Evolutionary conservation across 805 yeast genomes (phyloP).

Genomic region (Candida pseudoglaebosa): DNA sequence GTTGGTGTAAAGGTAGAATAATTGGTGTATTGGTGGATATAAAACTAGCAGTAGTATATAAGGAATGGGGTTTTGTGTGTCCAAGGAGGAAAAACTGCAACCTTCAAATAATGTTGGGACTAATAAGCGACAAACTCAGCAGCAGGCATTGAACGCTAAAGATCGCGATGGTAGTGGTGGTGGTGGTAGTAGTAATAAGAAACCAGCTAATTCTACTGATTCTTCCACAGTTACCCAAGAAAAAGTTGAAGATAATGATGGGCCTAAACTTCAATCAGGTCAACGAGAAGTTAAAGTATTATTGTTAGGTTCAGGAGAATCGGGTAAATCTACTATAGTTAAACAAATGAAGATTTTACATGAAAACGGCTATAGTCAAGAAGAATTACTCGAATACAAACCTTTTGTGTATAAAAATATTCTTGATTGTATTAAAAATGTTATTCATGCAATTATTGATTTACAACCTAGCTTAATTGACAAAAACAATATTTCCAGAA

Average conservation of each 20-base stretch:
- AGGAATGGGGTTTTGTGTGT: slow-evolving; percentile 23
- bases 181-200: neutral
- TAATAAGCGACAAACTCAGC: slow-evolving; percentile 16
- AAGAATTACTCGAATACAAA: slow-evolving; percentile 69
- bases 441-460: slow-evolving; percentile 62
- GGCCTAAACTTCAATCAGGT: too few relatives aligned
- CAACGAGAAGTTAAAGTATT: slow-evolving; percentile 63
- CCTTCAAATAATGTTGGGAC: slow-evolving; percentile 1
- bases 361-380: slow-evolving; percentile 65
- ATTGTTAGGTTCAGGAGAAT: slow-evolving; percentile 83
- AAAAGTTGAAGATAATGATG: slow-evolving; percentile 8
- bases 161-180: slow-evolving; percentile 1
- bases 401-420: slow-evolving; percentile 78
- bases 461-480: slow-evolving; percentile 40
- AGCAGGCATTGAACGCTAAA: slow-evolving; percentile 9
- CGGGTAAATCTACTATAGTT: slow-evolving; percentile 76
- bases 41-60: neutral
- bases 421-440: slow-evolving; percentile 68
- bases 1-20: too few relatives aligned
- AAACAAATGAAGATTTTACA: slow-evolving; percentile 80
- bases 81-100: slow-evolving; percentile 14
- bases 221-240: slow-evolving; percentile 7
- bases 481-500: slow-evolving; percentile 7
- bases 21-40: too few relatives aligned
- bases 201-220: slow-evolving; percentile 5